These are phyloP conservation scores for Sporopachydermia lactativora DNA, from an alignment of 805 yeast species.

Conservation along the genomic window DNA sequence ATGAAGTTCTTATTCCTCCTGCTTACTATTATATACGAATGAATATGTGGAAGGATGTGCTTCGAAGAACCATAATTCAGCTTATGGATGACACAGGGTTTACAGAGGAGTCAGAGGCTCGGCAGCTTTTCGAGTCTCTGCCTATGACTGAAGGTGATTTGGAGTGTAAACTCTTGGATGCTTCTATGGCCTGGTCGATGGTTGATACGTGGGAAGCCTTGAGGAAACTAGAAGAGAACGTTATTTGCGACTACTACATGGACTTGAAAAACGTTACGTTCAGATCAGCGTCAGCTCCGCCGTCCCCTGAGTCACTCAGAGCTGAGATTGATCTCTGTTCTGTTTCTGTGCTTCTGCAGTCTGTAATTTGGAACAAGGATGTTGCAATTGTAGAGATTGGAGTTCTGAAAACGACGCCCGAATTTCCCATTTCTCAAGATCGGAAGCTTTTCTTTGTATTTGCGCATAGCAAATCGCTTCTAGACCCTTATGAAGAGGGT, in stretches of 20 bases:
- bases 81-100: background rate
- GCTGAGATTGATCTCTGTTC: background rate
- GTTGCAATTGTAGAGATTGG: background rate
- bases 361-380: background rate
- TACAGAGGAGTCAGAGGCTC: background rate
- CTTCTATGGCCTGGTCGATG: background rate
- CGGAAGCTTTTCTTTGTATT: background rate
- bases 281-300: background rate
- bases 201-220: background rate
- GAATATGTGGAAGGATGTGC: background rate
- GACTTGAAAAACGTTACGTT: background rate
- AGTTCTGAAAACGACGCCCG: background rate
- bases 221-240: background rate
- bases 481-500: background rate
- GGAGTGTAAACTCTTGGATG: background rate
- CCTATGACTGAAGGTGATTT: conserved; percentile 1
- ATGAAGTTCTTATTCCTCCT: background rate
- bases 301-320: background rate
- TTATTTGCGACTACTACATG: background rate
- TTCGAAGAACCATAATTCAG: background rate
- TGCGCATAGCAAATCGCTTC: background rate
- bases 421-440: no score
- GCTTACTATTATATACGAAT: background rate
- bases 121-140: background rate
- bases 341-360: background rate